Evolutionary conservation across 306 rosid genomes (phyloP), one percentile per base, ranked within the genome.

Genomic region (Geum urbanum): DNA sequence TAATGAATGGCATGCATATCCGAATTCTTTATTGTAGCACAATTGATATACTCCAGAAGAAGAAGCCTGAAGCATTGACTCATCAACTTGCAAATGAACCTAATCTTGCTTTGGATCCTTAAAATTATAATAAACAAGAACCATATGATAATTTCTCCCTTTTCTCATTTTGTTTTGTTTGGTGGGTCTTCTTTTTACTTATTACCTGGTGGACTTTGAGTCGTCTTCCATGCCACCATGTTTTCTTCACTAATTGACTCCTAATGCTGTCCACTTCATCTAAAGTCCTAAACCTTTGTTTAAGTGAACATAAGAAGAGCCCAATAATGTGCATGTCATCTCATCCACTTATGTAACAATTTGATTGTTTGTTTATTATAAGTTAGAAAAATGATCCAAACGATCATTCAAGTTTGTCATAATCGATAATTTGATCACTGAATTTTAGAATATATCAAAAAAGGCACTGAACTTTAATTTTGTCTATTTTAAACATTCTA

Each of bases 221-320:
- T 37, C 65, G 12, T 35, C 65, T 60, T 45, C 65, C 32, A 40
- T 59, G 69, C 70, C 77, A 59, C 60, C 48, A 55, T 68, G 47
- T 66, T 67, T 66, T 66, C 55, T 66, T 63, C 72, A 76, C 72
- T 59, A 66, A 66, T 48, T 67, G 69, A 57, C 70, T 49, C 74
- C 52, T 49, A 59, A 72, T 72, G 81, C 74, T 35, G 45, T 75
- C 76, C 83, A 75, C 73, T 66, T 74, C 74, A 75, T 66, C 71
- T 20, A 24, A 24, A 24, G 27, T 24, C 2, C 27, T 24, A 65
- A 70, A 35, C 52, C 37, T 24, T 79, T 63, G 55, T 78, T 72
- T 50, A 72, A 67, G 74, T 48, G 60, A 67, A 22, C 8, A 69
- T 56, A 35, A 72, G 47, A 46, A 48, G 48, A 40, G 16, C 19